Percentiles rank a stretch among this genome's conserved stretches.
These are phyloP conservation scores for Suhomyces vadensis DNA, from an alignment of 805 yeast species.

Conservation along the genomic window DNA sequence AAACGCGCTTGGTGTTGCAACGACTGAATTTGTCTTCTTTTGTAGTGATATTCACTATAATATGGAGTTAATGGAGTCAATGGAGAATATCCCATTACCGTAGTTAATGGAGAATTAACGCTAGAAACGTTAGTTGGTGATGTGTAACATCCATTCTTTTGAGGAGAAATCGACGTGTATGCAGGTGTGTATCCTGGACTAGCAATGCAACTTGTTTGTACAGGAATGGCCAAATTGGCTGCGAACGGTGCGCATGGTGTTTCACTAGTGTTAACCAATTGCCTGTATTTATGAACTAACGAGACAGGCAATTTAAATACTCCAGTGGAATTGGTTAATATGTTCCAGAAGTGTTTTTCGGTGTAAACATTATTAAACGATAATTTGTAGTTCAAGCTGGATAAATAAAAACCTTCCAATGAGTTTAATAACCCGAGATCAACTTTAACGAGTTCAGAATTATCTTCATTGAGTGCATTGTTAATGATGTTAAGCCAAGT, in stretches of 20 bases:
- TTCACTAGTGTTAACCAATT: constrained; percentile 10
- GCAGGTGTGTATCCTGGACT: constrained; percentile 11
- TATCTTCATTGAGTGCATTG: constrained; percentile 10
- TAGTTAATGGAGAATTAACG: constrained; percentile 8
- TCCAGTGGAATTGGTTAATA: constrained; percentile 9
- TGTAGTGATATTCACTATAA: constrained; percentile 11
- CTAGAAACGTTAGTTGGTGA: constrained; percentile 4
- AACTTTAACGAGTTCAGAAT: constrained; percentile 10
- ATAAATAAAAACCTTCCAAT: constrained; percentile 30
- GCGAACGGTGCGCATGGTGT: constrained; percentile 1
- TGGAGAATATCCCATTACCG: constrained; percentile 16
- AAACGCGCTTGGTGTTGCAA: constrained; percentile 7
- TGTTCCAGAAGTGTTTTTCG: constrained; percentile 27
- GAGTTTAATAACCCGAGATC: constrained; percentile 27
- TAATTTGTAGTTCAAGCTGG: constrained; percentile 27
- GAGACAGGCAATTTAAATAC: constrained; percentile 12
- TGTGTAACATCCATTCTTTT: constrained; percentile 1
- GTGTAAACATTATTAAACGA: constrained; percentile 22
- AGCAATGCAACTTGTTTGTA: constrained; percentile 2
- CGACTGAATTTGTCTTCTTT: constrained; percentile 9
- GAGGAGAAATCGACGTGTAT: constrained; percentile 4
- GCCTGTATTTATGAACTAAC: constrained; percentile 11
- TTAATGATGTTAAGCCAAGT: constrained; percentile 41
- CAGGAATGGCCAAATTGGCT: constrained; percentile 1
- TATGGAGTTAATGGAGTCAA: constrained; percentile 27